phyloP scores from a whole-genome alignment of 2,329 filamentous ascomycete genomes.

The Fusarium paranaense region DNA sequence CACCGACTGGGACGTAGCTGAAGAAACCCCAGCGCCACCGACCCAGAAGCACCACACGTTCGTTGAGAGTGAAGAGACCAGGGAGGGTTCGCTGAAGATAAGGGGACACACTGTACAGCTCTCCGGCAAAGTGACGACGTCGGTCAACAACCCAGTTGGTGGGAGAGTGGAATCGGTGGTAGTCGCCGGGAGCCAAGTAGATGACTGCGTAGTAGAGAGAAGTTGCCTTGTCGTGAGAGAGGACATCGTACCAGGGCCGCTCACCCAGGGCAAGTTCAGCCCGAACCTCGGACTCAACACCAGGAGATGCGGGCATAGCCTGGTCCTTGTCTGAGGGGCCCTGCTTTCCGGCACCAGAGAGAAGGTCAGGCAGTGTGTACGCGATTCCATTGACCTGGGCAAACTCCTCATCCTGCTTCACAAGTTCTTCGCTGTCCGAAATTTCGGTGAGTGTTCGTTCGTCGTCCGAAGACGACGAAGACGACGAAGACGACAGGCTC shows the following conservation, averaged over 20 bases:
- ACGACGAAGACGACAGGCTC: constrained; percentile 43
- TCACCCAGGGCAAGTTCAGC: constrained; percentile 83
- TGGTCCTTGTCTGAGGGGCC: constrained; percentile 74
- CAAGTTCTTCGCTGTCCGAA: constrained; percentile 70
- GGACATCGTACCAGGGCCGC: constrained; percentile 76
- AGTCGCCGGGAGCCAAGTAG: constrained; percentile 96
- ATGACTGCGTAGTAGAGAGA: constrained; percentile 93
- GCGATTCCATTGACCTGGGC: constrained; percentile 94
- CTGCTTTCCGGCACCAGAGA: constrained; percentile 75
- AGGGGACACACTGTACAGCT: constrained; percentile 93
- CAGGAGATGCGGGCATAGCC: constrained; percentile 70
- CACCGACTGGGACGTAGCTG: constrained; percentile 93
- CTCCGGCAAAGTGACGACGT: constrained; percentile 96
- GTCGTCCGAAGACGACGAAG: constrained; percentile 37
- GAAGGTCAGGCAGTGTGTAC: constrained; percentile 88
- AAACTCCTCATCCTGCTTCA: constrained; percentile 90
- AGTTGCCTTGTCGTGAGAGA: constrained; percentile 71
- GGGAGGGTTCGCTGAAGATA: constrained; percentile 94
- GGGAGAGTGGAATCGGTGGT: constrained; percentile 97
- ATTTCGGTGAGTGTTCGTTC: constrained; percentile 44
- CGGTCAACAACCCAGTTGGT: constrained; percentile 95
- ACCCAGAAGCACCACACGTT: constrained; percentile 92
- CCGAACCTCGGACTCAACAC: constrained; percentile 85
- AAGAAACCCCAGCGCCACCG: constrained; percentile 99
- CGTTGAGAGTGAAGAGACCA: constrained; percentile 95